Conservation (phyloP, 202 grass and related monocot genomes). For the Carex arenaria region DNA sequence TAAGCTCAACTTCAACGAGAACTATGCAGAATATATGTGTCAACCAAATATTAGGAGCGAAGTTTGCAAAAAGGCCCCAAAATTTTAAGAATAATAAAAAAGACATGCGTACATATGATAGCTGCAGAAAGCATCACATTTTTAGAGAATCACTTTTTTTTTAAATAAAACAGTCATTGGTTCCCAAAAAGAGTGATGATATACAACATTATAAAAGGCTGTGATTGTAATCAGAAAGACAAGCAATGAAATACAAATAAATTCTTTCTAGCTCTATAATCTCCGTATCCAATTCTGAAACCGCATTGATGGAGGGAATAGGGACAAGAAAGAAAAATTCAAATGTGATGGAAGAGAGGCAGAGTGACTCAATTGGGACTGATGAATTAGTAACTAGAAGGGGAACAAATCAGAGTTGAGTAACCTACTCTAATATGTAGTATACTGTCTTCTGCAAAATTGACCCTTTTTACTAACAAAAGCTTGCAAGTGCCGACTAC, state of each 20-base stretch:
- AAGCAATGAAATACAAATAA: too few relatives aligned
- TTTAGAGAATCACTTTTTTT: neutral
- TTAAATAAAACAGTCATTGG: neutral
- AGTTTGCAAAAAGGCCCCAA: neutral
- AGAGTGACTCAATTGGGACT: neutral
- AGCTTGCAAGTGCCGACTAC: neutral
- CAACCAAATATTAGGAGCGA: neutral
- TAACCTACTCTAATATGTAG: neutral
- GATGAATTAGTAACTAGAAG: neutral
- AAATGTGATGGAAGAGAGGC: neutral
- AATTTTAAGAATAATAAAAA: neutral
- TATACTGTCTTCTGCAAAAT: neutral
- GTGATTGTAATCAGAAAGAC: too few relatives aligned
- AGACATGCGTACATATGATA: neutral
- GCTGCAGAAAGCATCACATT: neutral
- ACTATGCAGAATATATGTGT: neutral
- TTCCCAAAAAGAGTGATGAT: neutral
- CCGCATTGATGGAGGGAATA: neutral
- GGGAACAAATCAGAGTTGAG: neutral
- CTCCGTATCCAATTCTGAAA: too few relatives aligned
- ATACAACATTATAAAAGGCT: too few relatives aligned
- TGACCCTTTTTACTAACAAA: constrained; percentile 1
- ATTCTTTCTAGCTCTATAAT: too few relatives aligned
- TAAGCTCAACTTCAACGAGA: neutral
- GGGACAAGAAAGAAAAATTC: neutral